Percentiles rank a stretch among this genome's conserved stretches.
Evolutionary conservation across 257 asterid genomes (phyloP).

Genomic region (Cordia subcordata): DNA sequence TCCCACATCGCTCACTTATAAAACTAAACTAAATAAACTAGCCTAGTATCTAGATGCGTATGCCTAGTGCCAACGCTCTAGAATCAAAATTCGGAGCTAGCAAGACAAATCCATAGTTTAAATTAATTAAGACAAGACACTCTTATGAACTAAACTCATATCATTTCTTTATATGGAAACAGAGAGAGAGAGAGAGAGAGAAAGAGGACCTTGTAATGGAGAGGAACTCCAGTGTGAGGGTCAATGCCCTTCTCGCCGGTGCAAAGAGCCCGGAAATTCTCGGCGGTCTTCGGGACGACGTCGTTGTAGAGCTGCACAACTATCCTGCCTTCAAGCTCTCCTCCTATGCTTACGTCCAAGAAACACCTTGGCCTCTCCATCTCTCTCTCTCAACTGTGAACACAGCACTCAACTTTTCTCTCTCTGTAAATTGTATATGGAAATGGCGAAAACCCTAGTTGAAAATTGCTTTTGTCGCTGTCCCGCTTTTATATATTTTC

Average conservation of each 20-base stretch:
- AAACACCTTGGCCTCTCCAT: conserved; percentile 61
- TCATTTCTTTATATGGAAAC: too few species aligned
- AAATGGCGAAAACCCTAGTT: conserved; percentile 44
- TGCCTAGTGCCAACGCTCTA: too few species aligned
- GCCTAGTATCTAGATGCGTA: too few species aligned
- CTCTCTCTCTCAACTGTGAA: neutral
- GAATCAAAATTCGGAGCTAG: too few species aligned
- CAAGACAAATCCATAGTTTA: too few species aligned
- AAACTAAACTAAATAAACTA: too few species aligned
- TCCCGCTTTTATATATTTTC: conserved; percentile 43
- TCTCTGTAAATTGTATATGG: conserved; percentile 4
- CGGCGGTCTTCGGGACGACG: conserved; percentile 86
- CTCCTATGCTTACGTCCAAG: conserved; percentile 78
- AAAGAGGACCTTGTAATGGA: conserved; percentile 72
- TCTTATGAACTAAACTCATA: too few species aligned
- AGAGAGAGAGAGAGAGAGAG: neutral
- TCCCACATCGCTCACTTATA: too few species aligned
- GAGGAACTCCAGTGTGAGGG: conserved; percentile 71
- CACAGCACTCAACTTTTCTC: conserved; percentile 20
- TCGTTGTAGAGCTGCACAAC: conserved; percentile 72
- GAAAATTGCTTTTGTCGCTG: neutral
- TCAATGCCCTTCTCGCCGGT: conserved; percentile 98
- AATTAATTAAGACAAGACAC: too few species aligned
- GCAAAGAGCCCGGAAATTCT: conserved; percentile 94
- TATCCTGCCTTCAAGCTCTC: conserved; percentile 88